Base-by-base conservation (phyloP, 331 rosid genomes). In the Acacia concinna region DNA sequence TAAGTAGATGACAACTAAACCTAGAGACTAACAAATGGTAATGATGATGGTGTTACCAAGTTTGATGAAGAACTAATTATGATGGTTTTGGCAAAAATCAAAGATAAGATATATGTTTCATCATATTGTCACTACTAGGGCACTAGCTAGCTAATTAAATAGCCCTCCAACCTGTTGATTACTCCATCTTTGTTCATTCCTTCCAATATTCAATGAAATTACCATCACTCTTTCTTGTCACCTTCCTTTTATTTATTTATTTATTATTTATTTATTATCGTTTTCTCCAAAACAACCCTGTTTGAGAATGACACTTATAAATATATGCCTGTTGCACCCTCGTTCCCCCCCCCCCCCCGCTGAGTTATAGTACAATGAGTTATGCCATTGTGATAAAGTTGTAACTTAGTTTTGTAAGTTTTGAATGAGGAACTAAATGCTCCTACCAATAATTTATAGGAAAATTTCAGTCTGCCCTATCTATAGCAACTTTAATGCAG, bases 1-100 rank as follows among this genome's bases (percentile, higher is more conserved):
- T 37, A 38, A 54, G 47, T 76, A 57, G 80, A 77, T 81, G 85
- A 35, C 87, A 77, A 84, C 85, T 84, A 78, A 84, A 81, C 40
- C 44, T n/a, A 20, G 31, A 21, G 77, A 35, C 72, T 76, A 68
- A 21, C 57, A 63, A 64, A 81, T 72, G 31, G 79, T 65, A 76
- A 77, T 84, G 68, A 84, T 84, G 71, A 84, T 84, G 79, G 27
- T 72, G 84, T 52, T 84, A 54, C 37, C 78, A 44, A n/a, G 47
- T 65, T 32, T 77, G 79, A 77, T 71, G 35, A 57, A 28, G 75
- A 72, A 18, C 14, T 76, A 46, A 68, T 56, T 25, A 23, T 23
- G 86, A 74, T 77, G 81, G 68, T 52, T 79, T 79, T 62, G 38
- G 65, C n/a, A 79, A 74, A 83, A 21, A 23, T 10, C 3, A 56